These are phyloP conservation scores for Phytopythium aichiense DNA, from an alignment of 352 stramenopile species.

Conservation along the genomic window DNA sequence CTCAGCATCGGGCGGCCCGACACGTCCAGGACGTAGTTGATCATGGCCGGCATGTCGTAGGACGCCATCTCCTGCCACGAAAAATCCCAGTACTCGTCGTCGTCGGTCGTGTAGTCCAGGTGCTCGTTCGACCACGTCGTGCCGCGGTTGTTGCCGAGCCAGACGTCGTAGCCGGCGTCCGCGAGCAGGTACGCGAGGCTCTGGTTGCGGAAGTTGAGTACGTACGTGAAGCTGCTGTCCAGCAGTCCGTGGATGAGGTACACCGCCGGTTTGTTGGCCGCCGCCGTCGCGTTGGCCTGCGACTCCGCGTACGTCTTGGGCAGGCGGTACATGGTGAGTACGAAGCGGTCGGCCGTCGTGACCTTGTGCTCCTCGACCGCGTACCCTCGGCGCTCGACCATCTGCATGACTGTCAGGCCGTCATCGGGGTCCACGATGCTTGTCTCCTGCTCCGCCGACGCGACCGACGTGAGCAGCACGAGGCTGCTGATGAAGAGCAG, in stretches of 20 bases:
- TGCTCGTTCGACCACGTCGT: slow-evolving; percentile 62
- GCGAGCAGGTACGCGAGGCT: slow-evolving; percentile 55
- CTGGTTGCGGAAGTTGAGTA: slow-evolving; percentile 57
- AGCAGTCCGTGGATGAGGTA: slow-evolving; percentile 64
- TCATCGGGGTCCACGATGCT: slow-evolving; percentile 39
- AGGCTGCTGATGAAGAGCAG: slow-evolving; percentile 3
- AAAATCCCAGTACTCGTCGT: slow-evolving; percentile 58
- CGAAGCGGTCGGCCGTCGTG: slow-evolving; percentile 48
- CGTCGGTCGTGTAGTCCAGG: slow-evolving; percentile 33
- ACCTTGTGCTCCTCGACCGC: slow-evolving; percentile 54
- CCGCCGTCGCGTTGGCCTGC: slow-evolving; percentile 21
- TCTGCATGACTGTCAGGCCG: slow-evolving; percentile 40
- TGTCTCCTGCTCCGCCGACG: slow-evolving; percentile 13
- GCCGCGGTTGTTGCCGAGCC: slow-evolving; percentile 67
- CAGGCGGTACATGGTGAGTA: slow-evolving; percentile 64
- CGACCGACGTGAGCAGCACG: slow-evolving; percentile 6
- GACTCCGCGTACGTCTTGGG: slow-evolving; percentile 51
- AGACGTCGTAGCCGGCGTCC: slow-evolving; percentile 61
- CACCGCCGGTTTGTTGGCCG: slow-evolving; percentile 41
- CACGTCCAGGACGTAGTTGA: slow-evolving; percentile 44
- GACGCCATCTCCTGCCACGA: slow-evolving; percentile 60
- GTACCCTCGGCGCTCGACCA: slow-evolving; percentile 46
- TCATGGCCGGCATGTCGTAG: slow-evolving; percentile 62
- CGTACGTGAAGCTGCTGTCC: slow-evolving; percentile 58
- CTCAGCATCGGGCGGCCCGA: slow-evolving; percentile 36